Conservation (phyloP, 768 basidiomycete genomes). For the Trametes punicea region DNA sequence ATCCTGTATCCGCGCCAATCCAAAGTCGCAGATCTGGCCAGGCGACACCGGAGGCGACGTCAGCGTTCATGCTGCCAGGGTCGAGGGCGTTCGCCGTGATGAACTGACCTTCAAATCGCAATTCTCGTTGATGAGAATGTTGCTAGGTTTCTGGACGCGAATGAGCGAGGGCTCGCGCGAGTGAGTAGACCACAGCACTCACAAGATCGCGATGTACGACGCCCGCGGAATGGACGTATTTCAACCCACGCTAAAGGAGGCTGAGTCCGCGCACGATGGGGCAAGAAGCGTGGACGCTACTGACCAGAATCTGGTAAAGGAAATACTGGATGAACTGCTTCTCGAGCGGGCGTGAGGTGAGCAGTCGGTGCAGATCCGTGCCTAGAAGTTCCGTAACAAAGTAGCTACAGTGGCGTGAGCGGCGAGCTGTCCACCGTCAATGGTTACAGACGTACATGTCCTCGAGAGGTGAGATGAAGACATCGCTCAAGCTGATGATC, state of each 20-base stretch:
- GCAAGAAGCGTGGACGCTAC: conserved; percentile 27
- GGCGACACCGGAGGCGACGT: conserved; percentile 38
- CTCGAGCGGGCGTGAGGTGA: conserved; percentile 95
- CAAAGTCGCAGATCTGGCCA: conserved; percentile 94
- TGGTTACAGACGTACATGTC: conserved; percentile 70
- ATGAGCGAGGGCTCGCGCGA: neutral
- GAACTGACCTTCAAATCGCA: conserved; percentile 88
- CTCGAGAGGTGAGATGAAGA: conserved; percentile 99
- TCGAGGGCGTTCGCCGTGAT: neutral
- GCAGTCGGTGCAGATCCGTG: conserved; percentile 94
- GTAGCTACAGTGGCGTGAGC: conserved; percentile 55
- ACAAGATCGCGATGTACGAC: conserved; percentile 97
- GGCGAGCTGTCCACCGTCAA: conserved; percentile 1
- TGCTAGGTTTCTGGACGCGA: conserved; percentile 83
- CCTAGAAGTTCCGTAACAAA: conserved; percentile 98
- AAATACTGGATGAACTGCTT: conserved; percentile 99
- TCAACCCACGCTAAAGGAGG: conserved; percentile 79
- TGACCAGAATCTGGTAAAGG: conserved; percentile 94
- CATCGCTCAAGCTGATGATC: conserved; percentile 98
- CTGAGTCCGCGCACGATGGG: conserved; percentile 4
- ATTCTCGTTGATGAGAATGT: conserved; percentile 99
- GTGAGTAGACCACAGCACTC: conserved; percentile 28
- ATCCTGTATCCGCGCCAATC: conserved; percentile 96
- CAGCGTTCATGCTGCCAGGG: neutral
- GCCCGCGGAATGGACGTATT: conserved; percentile 99